phyloP scores from a whole-genome alignment of 1,284 basidiomycete species.

The Apiotrichum akiyoshidainum region DNA sequence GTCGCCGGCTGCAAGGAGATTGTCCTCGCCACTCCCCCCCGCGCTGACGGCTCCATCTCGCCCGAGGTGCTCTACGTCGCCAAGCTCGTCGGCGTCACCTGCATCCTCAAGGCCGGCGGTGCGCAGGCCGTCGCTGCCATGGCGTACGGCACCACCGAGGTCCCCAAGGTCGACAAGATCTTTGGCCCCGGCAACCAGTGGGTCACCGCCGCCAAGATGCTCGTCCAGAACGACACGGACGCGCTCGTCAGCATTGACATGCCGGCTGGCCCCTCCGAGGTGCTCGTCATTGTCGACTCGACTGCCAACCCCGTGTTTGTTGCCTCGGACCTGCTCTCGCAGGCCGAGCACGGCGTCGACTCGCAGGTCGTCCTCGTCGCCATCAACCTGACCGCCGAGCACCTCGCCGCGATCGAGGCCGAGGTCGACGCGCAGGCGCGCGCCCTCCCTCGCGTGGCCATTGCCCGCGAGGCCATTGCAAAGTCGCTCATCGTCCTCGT shows the following conservation, averaged over 20 bases:
- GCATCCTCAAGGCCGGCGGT: slow-evolving; percentile 88
- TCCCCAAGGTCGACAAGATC: slow-evolving; percentile 99
- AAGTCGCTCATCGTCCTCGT: slow-evolving; percentile 87
- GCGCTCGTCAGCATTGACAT: slow-evolving; percentile 97
- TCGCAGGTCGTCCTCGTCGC: slow-evolving; percentile 94
- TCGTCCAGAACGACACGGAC: slow-evolving; percentile 98
- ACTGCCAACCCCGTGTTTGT: slow-evolving; percentile 85
- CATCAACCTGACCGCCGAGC: slow-evolving; percentile 63
- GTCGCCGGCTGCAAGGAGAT: slow-evolving; percentile 92
- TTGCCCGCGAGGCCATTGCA: slow-evolving; percentile 83
- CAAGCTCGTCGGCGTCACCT: slow-evolving; percentile 77
- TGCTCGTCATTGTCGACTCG: slow-evolving; percentile 88
- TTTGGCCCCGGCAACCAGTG: slow-evolving; percentile 99
- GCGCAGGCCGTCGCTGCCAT: slow-evolving; percentile 96
- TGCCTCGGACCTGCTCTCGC: slow-evolving; percentile 91
- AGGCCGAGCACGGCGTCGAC: slow-evolving; percentile 92
- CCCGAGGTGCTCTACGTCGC: slow-evolving; percentile 96
- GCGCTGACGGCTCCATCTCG: slow-evolving; percentile 82
- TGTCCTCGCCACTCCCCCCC: slow-evolving; percentile 91
- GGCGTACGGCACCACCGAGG: slow-evolving; percentile 91
- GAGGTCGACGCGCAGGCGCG: slow-evolving; percentile 87
- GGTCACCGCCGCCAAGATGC: slow-evolving; percentile 99
- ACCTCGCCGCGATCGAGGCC: slow-evolving; percentile 70
- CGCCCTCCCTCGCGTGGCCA: slow-evolving; percentile 81
- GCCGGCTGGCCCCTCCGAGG: slow-evolving; percentile 97